Conservation (phyloP, 1,284 basidiomycete species). For the Malassezia pachydermatis region DNA sequence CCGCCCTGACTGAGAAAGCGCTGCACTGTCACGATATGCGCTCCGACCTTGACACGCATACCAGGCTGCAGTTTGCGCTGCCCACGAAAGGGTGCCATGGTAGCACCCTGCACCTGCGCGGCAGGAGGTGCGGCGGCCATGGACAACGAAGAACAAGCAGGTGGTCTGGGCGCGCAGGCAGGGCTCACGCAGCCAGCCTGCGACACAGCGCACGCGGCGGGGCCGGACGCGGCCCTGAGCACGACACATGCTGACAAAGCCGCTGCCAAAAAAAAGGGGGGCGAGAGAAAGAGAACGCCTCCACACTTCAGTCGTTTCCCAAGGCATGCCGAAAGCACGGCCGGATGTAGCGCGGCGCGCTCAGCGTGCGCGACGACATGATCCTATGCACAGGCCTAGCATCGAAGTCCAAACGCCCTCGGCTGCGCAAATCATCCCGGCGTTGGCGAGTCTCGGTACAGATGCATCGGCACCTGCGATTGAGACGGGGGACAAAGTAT, state of each 20-base stretch:
- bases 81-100: constrained; percentile 4
- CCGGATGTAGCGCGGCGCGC: constrained; percentile 3
- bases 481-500: constrained; percentile 32
- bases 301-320: background rate
- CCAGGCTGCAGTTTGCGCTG: constrained; percentile 53
- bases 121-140: background rate
- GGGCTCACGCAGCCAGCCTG: too few relatives aligned
- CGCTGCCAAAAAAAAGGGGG: too few relatives aligned
- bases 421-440: constrained; percentile 27
- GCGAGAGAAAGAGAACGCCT: too few relatives aligned
- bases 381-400: constrained; percentile 9
- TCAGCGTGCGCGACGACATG: constrained; percentile 10
- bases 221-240: too few relatives aligned
- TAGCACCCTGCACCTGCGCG: too few relatives aligned
- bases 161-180: background rate
- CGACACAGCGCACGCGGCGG: too few relatives aligned
- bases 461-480: background rate
- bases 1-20: constrained; percentile 92
- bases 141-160: background rate
- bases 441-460: constrained; percentile 25
- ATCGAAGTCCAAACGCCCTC: background rate
- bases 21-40: constrained; percentile 73
- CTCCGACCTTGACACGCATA: constrained; percentile 79
- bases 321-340: constrained; percentile 16
- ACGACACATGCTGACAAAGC: too few relatives aligned